These are phyloP conservation scores for Anacardium occidentale DNA, from an alignment of 345 rosid species.

Conservation along the genomic window DNA sequence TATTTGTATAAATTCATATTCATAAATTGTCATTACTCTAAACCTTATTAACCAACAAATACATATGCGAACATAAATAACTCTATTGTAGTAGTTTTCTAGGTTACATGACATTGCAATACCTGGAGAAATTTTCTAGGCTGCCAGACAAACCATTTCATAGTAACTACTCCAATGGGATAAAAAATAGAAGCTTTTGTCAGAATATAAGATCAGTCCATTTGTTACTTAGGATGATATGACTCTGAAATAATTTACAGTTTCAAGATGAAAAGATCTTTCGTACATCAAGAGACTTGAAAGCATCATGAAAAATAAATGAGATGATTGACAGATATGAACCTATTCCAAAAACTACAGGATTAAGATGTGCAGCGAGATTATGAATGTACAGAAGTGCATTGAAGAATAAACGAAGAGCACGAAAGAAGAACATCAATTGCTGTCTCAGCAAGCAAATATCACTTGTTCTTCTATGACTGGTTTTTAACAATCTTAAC, in stretches of 20 bases:
- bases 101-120: no score
- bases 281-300: background rate
- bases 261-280: background rate
- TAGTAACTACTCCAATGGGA: background rate
- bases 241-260: background rate
- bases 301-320: background rate
- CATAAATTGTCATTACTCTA: no score
- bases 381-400: conserved; percentile 30
- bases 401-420: conserved; percentile 1
- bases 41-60: no score
- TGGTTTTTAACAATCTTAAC: conserved; percentile 79
- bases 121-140: no score
- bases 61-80: no score
- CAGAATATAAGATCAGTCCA: background rate
- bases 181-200: background rate
- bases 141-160: no score
- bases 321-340: background rate
- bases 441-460: conserved; percentile 10
- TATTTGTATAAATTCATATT: no score
- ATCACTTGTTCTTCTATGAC: conserved; percentile 26
- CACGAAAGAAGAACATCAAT: background rate
- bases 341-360: conserved; percentile 14
- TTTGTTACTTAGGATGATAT: background rate
- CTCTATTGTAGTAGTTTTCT: no score
- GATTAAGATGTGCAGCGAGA: conserved; percentile 28